Base-by-base conservation (phyloP, 768 basidiomycete genomes). In the Suillus subalutaceus region DNA sequence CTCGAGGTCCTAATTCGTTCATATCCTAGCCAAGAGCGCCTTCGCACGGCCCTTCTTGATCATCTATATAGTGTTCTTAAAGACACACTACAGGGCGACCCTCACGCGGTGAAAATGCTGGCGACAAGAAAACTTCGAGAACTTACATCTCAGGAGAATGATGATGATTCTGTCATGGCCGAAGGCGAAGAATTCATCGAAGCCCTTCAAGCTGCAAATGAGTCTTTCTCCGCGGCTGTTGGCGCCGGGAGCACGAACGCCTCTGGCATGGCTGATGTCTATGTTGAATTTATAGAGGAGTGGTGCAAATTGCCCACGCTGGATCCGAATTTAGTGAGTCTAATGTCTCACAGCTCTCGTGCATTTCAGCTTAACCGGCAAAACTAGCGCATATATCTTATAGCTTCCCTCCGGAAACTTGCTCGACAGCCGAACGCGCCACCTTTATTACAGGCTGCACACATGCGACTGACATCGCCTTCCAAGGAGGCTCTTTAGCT, bases 301-400 rank as follows among this genome's bases (percentile, higher is more conserved):
- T 87, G 85, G 84, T 83, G 83, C 75, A 63, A 74, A 69, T 70
- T 69, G 35, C 70, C 75, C 12, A 69, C 75, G 3, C 72, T 77
- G 13, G 76, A 75, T 46, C 37, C 64, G 44, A 70, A 79, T 67
- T 62, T 81, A 65, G 78, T 80, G 66, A 75, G 77, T 68, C 37
- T 40, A 13, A 18, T 20, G 48, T 26, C 4, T 6, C 50, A 58
- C 52, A n/a, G 74, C 66, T 67, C 76, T 72, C 48, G 44, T 56
- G 26, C 41, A 38, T 37, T 64, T 64, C 62, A 46, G 41, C 32
- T 43, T 9, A 35, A 13, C 46, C 2, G 55, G 74, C 90, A 90
- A 86, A 83, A 78, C 67, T 73, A 59, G 58, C 58, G 26, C 26
- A 26, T 6, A 63, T 93, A 89, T 75, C 78, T 91, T 46, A 74